These are phyloP conservation scores for Boeremia lycopersici DNA, from an alignment of 2,329 filamentous ascomycete species.

Conservation along the genomic window DNA sequence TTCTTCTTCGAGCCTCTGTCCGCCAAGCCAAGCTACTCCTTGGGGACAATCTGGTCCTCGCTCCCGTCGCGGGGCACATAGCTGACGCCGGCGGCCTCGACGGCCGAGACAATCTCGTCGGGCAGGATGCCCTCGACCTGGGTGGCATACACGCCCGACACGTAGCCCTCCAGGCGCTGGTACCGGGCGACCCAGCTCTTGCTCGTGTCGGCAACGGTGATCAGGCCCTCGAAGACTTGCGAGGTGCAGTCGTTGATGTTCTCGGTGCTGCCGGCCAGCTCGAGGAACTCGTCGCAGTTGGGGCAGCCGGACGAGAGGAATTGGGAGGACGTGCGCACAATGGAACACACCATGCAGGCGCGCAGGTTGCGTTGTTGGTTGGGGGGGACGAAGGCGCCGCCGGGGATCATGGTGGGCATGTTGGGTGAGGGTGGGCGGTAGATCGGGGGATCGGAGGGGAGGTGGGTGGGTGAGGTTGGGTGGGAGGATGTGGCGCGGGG, in stretches of 20 bases:
- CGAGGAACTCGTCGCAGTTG: conserved; percentile 93
- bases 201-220: conserved; percentile 80
- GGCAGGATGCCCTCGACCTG: conserved; percentile 84
- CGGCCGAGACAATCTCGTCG: conserved; percentile 60
- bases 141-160: conserved; percentile 87
- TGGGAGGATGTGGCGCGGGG: background rate
- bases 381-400: conserved; percentile 70
- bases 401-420: conserved; percentile 41
- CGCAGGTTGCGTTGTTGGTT: conserved; percentile 84
- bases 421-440: background rate
- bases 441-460: conserved; percentile 2
- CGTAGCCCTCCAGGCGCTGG: conserved; percentile 88
- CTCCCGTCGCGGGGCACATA: conserved; percentile 60
- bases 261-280: conserved; percentile 78
- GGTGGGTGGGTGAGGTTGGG: background rate
- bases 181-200: conserved; percentile 96
- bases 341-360: conserved; percentile 98
- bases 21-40: conserved; percentile 23
- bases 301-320: conserved; percentile 90
- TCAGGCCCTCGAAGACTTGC: conserved; percentile 91
- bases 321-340: conserved; percentile 82
- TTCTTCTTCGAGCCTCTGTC: background rate
- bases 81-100: conserved; percentile 65
- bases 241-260: conserved; percentile 92
- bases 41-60: conserved; percentile 45